Evolutionary conservation across 2,329 filamentous ascomycete genomes (phyloP), one percentile per base, ranked within the genome.

Genomic region (Colletotrichum camelliae): DNA sequence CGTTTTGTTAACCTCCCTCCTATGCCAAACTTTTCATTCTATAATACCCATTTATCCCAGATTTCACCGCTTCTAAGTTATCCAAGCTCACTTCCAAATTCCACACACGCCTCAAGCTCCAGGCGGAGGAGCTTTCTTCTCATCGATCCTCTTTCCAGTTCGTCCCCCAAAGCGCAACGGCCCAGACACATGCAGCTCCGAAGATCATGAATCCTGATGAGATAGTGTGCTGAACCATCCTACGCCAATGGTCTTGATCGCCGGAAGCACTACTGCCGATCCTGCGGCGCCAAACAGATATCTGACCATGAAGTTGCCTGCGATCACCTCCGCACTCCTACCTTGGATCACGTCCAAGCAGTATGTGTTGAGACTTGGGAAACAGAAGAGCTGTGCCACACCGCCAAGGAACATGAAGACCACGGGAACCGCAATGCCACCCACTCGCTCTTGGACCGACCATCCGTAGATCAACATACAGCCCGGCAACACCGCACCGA

Each of bases 181-280:
- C 62, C 73, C 70, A 75, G 16, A 75, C 70, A 16, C 73, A 12
- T 27, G 58, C 5, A 2, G 73, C 87, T 21, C 79, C 74, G 13
- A 74, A 29, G 6, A 70, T 24, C 58, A 76, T 35, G 16, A 76
- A 76, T 15, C 29, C 58, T 24, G 70, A 80, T n/a, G 85, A 86
- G 75, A 96, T 93, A 2, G 94, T 96, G 94, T 96, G 65, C 90
- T 93, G 82, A 96, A 96, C 94, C 94, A 96, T 0, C 95, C 95
- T 1, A 96, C 92, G 5, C 95, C 95, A 70, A 97, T 93, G 35
- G 84, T 86, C 75, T 95, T 87, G n/a, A 96, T 89, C 1, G 93
- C 93, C 0, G 95, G 95, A 72, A 97, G 86, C 70, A 94, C 94
- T 2, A 92, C 90, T 0, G 93, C 94, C 4, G 92, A 94, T 0